Percentiles rank a stretch among this genome's conserved stretches.
Evolutionary conservation across 805 yeast species (phyloP).

Genomic region (Pichia rugopelliculosa): DNA sequence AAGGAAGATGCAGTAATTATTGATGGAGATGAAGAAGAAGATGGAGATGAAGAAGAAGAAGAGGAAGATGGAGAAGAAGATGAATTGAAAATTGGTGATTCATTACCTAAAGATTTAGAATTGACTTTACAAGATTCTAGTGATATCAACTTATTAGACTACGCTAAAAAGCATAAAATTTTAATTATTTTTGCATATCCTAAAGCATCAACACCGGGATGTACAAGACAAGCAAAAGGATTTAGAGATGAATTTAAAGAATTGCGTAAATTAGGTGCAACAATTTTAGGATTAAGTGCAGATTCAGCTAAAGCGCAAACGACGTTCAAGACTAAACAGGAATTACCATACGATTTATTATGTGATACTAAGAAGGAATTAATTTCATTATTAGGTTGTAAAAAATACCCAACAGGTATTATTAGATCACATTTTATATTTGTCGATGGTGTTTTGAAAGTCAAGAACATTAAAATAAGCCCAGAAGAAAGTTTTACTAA

Average conservation of each 20-base stretch:
- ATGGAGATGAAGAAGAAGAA: not conserved
- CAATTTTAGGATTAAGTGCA: conserved; percentile 75
- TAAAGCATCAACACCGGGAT: conserved; percentile 90
- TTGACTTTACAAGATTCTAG: conserved; percentile 46
- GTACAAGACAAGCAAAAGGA: conserved; percentile 91
- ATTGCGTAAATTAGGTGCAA: conserved; percentile 41
- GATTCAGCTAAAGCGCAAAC: conserved; percentile 77
- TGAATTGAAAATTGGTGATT: conserved; percentile 13
- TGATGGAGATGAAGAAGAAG: conserved; percentile 4
- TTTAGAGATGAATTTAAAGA: conserved; percentile 60
- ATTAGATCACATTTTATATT: conserved; percentile 92
- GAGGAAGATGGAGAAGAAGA: not conserved
- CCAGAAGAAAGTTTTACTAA: conserved; percentile 53
- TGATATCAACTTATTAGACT: conserved; percentile 19
- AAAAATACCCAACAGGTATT: conserved; percentile 66
- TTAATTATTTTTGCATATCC: conserved; percentile 75
- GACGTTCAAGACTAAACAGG: conserved; percentile 65
- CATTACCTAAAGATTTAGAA: conserved; percentile 8
- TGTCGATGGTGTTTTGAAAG: conserved; percentile 60
- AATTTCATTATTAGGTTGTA: conserved; percentile 74
- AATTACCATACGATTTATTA: conserved; percentile 64
- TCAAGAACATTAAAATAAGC: conserved; percentile 45
- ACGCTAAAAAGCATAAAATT: conserved; percentile 30
- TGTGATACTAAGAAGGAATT: conserved; percentile 68
- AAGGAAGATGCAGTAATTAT: not conserved